Base-by-base conservation (phyloP, 352 stramenopile species). In the Globisporangium apiculatum region DNA sequence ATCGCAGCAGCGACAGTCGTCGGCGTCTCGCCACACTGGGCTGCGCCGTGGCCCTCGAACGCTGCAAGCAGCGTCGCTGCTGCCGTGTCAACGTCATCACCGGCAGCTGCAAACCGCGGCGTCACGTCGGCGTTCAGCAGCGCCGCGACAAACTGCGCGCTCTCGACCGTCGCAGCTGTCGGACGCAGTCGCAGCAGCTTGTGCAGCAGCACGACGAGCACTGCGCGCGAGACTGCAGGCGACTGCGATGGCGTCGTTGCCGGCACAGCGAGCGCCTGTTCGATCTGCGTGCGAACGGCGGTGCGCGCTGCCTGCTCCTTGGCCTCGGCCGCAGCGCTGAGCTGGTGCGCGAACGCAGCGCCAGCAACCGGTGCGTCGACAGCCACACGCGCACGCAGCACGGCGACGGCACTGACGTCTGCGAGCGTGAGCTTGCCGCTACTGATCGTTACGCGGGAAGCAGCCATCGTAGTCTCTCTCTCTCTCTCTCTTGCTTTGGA, bases 41-140 rank as follows among this genome's bases (percentile, higher is more conserved):
- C 73, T 8, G 61, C 48, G 35, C 74, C 74, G 36, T 50, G 64
- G 37, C 68, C 69, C 58, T 76, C 60, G 5, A 62, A 24, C 2
- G 66, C 64, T 3, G 66, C 68, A 37, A 82, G 61, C 31, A 77
- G 36, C 17, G 58, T 49, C 24, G 71, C 47, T 17, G 64, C 67
- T 1, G 68, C 58, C 15, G 49, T 46, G 51, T 79, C 72, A 31
- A 31, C 24, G 24, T 31, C 2, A 1, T 57, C 62, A 2, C 61
- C 48, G 15, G 62, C 69, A 10, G 66, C 52, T 4, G 58, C 45
- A 14, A 82, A 57, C 15, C 71, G 43, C 7, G 75, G 75, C 24
- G 73, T 55, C 50, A 83, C 59, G 63, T 85, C 57, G 49, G 80
- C 66, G 64, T 92, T 91, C 35, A 92, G 79, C 52, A 91, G 50